A percentile compares a stretch with the other conserved stretches of the same genome.
Evolutionary conservation across 1,284 basidiomycete species (phyloP).

Genomic region (Xerocomus amazonicus): DNA sequence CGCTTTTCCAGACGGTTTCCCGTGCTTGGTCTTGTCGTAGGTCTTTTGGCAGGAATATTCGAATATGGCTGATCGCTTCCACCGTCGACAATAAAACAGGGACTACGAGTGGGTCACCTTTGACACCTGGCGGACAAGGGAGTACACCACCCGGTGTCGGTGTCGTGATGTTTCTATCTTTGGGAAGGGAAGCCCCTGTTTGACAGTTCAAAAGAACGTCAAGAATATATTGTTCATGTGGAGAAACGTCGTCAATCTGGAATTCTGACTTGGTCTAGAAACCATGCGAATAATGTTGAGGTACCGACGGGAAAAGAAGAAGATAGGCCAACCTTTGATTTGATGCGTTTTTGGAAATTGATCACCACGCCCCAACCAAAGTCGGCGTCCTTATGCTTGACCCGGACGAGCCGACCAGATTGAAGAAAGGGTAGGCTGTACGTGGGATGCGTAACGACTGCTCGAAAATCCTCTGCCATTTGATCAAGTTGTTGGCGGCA

Average conservation of each 20-base stretch:
- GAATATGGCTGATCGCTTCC: conserved; percentile 82
- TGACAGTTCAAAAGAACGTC: conserved; percentile 91
- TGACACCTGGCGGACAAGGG: conserved; percentile 68
- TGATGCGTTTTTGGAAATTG: conserved; percentile 84
- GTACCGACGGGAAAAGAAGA: not conserved
- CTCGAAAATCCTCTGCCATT: conserved; percentile 82
- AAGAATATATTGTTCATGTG: conserved; percentile 90
- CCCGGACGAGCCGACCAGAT: conserved; percentile 84
- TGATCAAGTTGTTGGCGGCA: conserved; percentile 88
- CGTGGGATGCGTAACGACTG: conserved; percentile 91
- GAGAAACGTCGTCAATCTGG: conserved; percentile 59
- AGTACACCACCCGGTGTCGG: conserved; percentile 67
- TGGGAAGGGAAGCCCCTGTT: conserved; percentile 58
- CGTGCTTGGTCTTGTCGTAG: conserved; percentile 73
- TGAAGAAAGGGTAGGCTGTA: conserved; percentile 94
- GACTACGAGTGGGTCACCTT: conserved; percentile 83
- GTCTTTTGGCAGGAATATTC: conserved; percentile 90
- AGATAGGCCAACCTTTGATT: conserved; percentile 56
- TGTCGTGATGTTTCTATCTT: conserved; percentile 54
- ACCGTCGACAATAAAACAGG: conserved; percentile 88
- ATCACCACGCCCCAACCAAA: conserved; percentile 97
- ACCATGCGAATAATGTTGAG: not conserved
- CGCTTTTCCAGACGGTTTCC: conserved; percentile 85
- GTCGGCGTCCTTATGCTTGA: conserved; percentile 84
- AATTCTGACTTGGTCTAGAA: conserved; percentile 29